Percentiles rank a stretch among this genome's conserved stretches.
Conservation (phyloP, 225 moss, liverwort and hornwort species). For the Anthoceros angustus region DNA sequence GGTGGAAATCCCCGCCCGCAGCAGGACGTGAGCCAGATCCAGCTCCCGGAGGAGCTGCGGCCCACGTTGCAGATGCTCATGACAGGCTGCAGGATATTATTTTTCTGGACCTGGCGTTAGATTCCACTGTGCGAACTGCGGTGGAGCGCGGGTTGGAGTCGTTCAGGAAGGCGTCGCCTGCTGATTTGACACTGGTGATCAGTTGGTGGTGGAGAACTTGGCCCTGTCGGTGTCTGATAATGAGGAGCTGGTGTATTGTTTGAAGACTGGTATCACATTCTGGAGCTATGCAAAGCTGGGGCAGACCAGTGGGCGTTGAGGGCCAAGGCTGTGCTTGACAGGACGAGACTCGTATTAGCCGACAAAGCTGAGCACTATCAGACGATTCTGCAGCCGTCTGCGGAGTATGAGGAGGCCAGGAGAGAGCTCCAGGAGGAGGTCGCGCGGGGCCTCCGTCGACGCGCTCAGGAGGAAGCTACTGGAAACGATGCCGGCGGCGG, state of each 20-base stretch:
- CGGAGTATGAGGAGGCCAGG: conserved; percentile 59
- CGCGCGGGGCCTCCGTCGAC: conserved; percentile 37
- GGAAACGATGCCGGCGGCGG: conserved; percentile 14
- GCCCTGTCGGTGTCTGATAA: conserved; percentile 68
- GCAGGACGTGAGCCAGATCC: conserved; percentile 22
- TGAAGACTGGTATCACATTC: conserved; percentile 48
- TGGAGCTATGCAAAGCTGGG: conserved; percentile 37
- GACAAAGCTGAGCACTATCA: conserved; percentile 80
- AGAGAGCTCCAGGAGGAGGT: conserved; percentile 55
- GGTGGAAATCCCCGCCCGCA: conserved; percentile 39
- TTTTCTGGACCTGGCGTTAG: conserved; percentile 80
- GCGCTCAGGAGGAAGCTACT: conserved; percentile 19
- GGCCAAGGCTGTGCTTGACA: conserved; percentile 78
- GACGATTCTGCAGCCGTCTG: conserved; percentile 56
- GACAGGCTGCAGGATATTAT: conserved; percentile 84
- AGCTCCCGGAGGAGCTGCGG: conserved; percentile 57
- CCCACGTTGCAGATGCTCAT: conserved; percentile 40
- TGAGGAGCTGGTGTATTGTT: conserved; percentile 34
- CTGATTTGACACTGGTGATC: conserved; percentile 50
- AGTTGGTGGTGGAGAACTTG: conserved; percentile 77
- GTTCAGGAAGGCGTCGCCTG: conserved; percentile 46
- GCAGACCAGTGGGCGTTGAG: conserved; percentile 62
- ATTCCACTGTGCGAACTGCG: conserved; percentile 83
- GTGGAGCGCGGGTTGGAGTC: conserved; percentile 83
- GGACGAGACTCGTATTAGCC: conserved; percentile 70